These are phyloP conservation scores for Santalum album DNA, from an alignment of 164 flowering plant genomes.

Conservation along the genomic window DNA sequence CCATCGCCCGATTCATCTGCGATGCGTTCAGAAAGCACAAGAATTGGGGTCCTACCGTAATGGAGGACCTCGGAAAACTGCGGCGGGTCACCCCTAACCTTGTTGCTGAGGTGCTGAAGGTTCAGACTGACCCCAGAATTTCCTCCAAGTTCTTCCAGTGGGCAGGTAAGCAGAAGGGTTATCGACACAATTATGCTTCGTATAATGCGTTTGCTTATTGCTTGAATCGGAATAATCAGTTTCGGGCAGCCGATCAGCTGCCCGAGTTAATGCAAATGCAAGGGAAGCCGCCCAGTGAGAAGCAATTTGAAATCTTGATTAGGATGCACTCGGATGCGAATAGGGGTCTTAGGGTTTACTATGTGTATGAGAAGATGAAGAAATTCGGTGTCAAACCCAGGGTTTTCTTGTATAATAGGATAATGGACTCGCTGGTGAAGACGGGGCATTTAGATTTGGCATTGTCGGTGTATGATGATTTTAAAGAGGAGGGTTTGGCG, in stretches of 20 bases:
- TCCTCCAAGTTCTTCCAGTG: slow-evolving; percentile 83
- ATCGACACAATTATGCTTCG: slow-evolving; percentile 53
- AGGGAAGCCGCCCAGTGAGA: slow-evolving; percentile 75
- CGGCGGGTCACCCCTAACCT: slow-evolving; percentile 75
- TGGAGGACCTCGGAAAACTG: slow-evolving; percentile 62
- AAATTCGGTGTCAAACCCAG: slow-evolving; percentile 69
- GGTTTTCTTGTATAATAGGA: slow-evolving; percentile 67
- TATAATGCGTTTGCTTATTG: slow-evolving; percentile 88
- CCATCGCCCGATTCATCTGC: slow-evolving; percentile 78
- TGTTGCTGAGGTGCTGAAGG: slow-evolving; percentile 79
- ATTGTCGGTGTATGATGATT: slow-evolving; percentile 72
- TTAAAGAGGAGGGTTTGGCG: slow-evolving; percentile 54
- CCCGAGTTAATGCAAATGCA: slow-evolving; percentile 86
- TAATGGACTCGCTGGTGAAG: slow-evolving; percentile 75
- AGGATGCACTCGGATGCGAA: slow-evolving; percentile 79
- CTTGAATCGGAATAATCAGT: slow-evolving; percentile 53
- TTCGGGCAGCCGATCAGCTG: slow-evolving; percentile 80
- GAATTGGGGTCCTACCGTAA: slow-evolving; percentile 54
- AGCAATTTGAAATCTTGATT: slow-evolving; percentile 88
- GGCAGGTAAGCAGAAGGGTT: slow-evolving; percentile 98
- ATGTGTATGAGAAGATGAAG: slow-evolving; percentile 84
- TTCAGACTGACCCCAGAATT: slow-evolving; percentile 42
- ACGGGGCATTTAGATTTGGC: slow-evolving; percentile 72
- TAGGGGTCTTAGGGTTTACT: slow-evolving; percentile 73
- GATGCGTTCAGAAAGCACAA: slow-evolving; percentile 69